Conservation (phyloP, 225 moss, liverwort and hornwort species). For the Straminergon stramineum region DNA sequence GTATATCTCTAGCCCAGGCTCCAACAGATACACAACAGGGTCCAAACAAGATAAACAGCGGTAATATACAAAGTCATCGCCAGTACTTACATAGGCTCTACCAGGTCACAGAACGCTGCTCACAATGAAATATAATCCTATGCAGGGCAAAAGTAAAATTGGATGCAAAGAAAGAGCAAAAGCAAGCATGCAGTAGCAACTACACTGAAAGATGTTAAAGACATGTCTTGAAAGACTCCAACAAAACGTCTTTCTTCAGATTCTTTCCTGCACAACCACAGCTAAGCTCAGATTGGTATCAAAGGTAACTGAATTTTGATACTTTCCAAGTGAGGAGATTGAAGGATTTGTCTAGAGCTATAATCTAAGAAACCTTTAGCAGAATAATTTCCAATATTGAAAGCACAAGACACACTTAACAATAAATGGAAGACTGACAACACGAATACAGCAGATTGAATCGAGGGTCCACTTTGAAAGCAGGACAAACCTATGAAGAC, state of each 20-base stretch:
- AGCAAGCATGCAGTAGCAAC: not conserved
- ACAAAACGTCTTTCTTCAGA: conserved; percentile 28
- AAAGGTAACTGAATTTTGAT: not conserved
- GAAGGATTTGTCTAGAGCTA: not conserved
- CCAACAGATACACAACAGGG: not conserved
- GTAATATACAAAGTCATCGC: not conserved
- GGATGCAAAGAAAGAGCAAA: not conserved
- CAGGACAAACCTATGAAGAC: conserved; percentile 57
- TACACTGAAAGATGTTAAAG: not conserved
- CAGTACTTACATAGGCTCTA: not conserved
- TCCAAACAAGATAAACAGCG: not conserved
- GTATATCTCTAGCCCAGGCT: not conserved
- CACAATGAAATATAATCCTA: not conserved
- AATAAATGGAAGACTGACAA: not conserved
- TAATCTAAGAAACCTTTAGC: not conserved
- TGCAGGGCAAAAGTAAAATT: not conserved
- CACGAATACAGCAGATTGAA: not conserved
- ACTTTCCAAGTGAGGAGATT: not conserved
- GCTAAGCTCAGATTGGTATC: not conserved
- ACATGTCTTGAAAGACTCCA: conserved; percentile 28
- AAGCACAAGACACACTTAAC: not conserved
- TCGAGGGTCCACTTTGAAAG: not conserved
- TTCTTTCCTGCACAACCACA: conserved; percentile 45
- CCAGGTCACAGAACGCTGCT: not conserved
- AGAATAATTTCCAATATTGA: not conserved